These are phyloP conservation scores for Metarhizium sp. DNA, from an alignment of 2,329 filamentous ascomycete species.

Conservation along the genomic window DNA sequence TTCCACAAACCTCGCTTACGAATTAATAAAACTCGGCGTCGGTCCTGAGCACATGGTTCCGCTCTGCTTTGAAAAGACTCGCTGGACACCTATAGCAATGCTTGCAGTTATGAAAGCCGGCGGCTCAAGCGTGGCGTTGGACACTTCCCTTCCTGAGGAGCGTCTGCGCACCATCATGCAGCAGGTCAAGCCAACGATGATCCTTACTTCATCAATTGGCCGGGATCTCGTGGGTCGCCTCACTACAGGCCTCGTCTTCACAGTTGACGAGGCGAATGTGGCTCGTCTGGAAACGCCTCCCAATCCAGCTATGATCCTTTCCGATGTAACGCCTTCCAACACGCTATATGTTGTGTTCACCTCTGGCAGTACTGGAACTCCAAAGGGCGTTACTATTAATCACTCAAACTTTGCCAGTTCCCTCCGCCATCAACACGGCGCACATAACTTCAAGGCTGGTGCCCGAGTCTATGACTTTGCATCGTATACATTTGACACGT, in stretches of 20 bases:
- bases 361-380: neutral
- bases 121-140: slow-evolving; percentile 17
- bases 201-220: slow-evolving; percentile 4
- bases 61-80: slow-evolving; percentile 10
- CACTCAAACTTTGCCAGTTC: neutral
- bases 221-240: neutral
- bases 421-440: neutral
- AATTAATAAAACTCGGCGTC: neutral
- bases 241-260: neutral
- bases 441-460: neutral
- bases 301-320: neutral
- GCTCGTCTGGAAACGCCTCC: neutral
- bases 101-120: slow-evolving; percentile 18
- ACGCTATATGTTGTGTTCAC: neutral
- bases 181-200: slow-evolving; percentile 1
- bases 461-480: neutral
- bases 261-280: neutral
- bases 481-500: neutral
- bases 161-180: neutral
- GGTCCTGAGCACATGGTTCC: neutral
- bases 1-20: neutral
- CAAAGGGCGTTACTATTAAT: neutral
- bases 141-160: slow-evolving; percentile 7
- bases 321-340: neutral
- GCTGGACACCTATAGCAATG: slow-evolving; percentile 11